phyloP scores from a whole-genome alignment of 2,329 filamentous ascomycete species.

The Fusarium sp. region DNA sequence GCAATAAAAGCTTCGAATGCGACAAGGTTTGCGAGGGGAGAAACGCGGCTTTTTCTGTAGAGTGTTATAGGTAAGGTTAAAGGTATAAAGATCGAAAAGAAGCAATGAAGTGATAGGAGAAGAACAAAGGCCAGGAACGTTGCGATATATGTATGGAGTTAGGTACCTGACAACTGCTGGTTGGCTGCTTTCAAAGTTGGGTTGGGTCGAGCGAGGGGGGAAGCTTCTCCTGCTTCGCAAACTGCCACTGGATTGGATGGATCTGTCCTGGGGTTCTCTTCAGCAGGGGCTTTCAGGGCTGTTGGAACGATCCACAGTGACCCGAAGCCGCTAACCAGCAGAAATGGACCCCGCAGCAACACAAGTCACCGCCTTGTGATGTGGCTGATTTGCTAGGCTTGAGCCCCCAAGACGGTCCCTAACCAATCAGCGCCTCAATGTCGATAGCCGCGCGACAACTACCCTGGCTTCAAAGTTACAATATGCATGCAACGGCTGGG shows the following conservation, averaged over 20 bases:
- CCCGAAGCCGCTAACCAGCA: slow-evolving; percentile 40
- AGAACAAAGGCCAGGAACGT: slow-evolving; percentile 35
- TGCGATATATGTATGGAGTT: slow-evolving; percentile 43
- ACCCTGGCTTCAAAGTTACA: slow-evolving; percentile 27
- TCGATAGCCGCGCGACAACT: slow-evolving; percentile 47
- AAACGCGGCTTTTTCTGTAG: neutral
- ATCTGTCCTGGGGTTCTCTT: slow-evolving; percentile 10
- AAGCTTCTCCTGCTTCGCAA: slow-evolving; percentile 25
- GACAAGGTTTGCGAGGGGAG: slow-evolving; percentile 7
- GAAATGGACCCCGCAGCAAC: slow-evolving; percentile 39
- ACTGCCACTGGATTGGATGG: slow-evolving; percentile 22
- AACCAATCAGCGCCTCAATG: slow-evolving; percentile 11
- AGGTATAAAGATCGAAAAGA: slow-evolving; percentile 6
- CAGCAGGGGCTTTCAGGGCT: slow-evolving; percentile 41
- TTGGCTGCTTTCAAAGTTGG: slow-evolving; percentile 29
- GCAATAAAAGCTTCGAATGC: slow-evolving; percentile 31
- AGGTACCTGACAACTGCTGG: slow-evolving; percentile 36
- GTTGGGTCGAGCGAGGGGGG: slow-evolving; percentile 36
- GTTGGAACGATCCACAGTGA: slow-evolving; percentile 38
- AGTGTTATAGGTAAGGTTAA: neutral
- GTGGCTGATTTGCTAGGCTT: slow-evolving; percentile 46
- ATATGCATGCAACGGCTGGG: slow-evolving; percentile 26
- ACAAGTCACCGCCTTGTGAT: slow-evolving; percentile 39
- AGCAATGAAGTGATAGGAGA: slow-evolving; percentile 11
- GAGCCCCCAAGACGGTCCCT: slow-evolving; percentile 27